Percentiles rank a stretch among this genome's conserved stretches.
Conservation (phyloP, 78 protist species). For the Dictyostelium purpureum region DNA sequence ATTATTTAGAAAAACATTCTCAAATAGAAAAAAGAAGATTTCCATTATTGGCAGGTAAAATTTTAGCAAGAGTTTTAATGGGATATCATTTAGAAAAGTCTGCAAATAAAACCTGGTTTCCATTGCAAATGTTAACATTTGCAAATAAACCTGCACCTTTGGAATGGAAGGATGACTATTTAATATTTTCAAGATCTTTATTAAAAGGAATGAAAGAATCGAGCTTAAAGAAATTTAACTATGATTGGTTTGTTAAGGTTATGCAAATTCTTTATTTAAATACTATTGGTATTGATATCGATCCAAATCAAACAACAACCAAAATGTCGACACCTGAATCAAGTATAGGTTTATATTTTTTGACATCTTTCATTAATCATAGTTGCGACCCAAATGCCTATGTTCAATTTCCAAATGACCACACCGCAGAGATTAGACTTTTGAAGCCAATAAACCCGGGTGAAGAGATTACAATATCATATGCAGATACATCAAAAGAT, state of each 20-base stretch:
- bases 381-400: slow-evolving; percentile 57
- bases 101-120: slow-evolving; percentile 19
- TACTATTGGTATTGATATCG: slow-evolving; percentile 64
- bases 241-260: slow-evolving; percentile 56
- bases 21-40: slow-evolving; percentile 58
- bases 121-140: slow-evolving; percentile 55
- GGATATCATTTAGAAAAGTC: slow-evolving; percentile 44
- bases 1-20: slow-evolving; percentile 7
- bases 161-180: slow-evolving; percentile 75
- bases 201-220: background rate
- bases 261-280: slow-evolving; percentile 62
- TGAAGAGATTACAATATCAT: slow-evolving; percentile 47
- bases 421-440: background rate
- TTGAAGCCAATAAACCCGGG: slow-evolving; percentile 30
- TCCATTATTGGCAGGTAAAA: slow-evolving; percentile 53
- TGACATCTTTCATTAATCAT: slow-evolving; percentile 62
- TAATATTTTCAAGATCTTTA: slow-evolving; percentile 9
- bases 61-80: slow-evolving; percentile 25
- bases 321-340: slow-evolving; percentile 48
- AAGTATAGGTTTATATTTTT: slow-evolving; percentile 39
- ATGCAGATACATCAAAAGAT: slow-evolving; percentile 36
- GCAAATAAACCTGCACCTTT: slow-evolving; percentile 74
- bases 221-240: slow-evolving; percentile 22
- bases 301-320: background rate
- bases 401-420: slow-evolving; percentile 32